Evolutionary conservation across 2,329 filamentous ascomycete genomes (phyloP).

Genomic region (Aspergillus brunneoviolaceus): DNA sequence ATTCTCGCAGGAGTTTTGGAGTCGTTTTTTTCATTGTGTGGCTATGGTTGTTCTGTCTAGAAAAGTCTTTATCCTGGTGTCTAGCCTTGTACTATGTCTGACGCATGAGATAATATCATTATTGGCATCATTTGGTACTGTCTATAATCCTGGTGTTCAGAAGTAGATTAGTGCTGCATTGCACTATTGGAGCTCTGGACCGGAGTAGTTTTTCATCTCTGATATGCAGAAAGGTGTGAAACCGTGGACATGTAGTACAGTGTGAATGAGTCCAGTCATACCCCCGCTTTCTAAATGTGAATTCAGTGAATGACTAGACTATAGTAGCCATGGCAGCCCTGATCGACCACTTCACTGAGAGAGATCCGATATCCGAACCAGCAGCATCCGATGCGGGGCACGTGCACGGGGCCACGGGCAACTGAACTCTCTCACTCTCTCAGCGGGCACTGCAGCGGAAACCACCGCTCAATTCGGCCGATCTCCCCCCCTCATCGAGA

Average conservation of each 20-base stretch:
- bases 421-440: too few relatives aligned
- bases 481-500: not conserved
- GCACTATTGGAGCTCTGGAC: too few relatives aligned
- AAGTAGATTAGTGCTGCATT: too few relatives aligned
- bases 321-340: too few relatives aligned
- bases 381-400: constrained; percentile 5
- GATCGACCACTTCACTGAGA: not conserved
- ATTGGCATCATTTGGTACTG: not conserved
- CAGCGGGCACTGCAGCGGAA: not conserved
- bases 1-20: constrained; percentile 28
- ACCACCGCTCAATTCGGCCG: not conserved
- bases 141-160: too few relatives aligned
- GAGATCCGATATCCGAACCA: not conserved
- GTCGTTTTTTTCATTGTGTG: constrained; percentile 14
- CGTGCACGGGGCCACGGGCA: not conserved
- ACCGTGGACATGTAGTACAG: too few relatives aligned
- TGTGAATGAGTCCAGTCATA: too few relatives aligned
- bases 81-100: not conserved
- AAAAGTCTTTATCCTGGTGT: constrained; percentile 13
- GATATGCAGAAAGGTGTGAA: too few relatives aligned
- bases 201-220: too few relatives aligned
- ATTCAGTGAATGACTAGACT: too few relatives aligned
- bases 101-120: not conserved
- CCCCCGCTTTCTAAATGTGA: too few relatives aligned
- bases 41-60: constrained; percentile 14